These are phyloP conservation scores for Cadophora sp. DNA, from an alignment of 2,329 filamentous ascomycete genomes.

Conservation along the genomic window DNA sequence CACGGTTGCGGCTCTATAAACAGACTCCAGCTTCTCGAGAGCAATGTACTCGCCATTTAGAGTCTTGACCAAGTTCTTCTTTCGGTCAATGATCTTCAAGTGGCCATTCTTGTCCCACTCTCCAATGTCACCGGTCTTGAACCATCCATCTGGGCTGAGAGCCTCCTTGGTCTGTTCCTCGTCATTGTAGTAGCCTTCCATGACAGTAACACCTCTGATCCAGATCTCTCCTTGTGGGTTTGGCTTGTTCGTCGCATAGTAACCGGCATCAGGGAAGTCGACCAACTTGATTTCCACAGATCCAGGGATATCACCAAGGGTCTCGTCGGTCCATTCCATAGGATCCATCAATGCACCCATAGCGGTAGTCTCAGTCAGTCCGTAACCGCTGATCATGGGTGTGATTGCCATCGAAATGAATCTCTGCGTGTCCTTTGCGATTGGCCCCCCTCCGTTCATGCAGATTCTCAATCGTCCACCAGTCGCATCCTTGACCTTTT, in stretches of 20 bases:
- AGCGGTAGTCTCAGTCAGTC: slow-evolving; percentile 90
- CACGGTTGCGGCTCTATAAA: slow-evolving; percentile 81
- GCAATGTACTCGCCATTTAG: slow-evolving; percentile 96
- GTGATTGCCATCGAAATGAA: slow-evolving; percentile 93
- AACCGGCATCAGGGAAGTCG: slow-evolving; percentile 87
- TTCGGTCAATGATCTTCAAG: slow-evolving; percentile 80
- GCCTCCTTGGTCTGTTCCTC: slow-evolving; percentile 82
- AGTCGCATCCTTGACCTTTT: slow-evolving; percentile 88
- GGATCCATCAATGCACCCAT: slow-evolving; percentile 86
- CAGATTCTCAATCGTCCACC: slow-evolving; percentile 88
- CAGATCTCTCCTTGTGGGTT: slow-evolving; percentile 90
- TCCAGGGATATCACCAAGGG: slow-evolving; percentile 80
- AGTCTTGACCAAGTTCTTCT: slow-evolving; percentile 95
- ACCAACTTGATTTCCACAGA: slow-evolving; percentile 90
- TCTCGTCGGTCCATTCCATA: slow-evolving; percentile 78
- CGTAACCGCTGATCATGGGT: slow-evolving; percentile 94
- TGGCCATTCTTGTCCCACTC: slow-evolving; percentile 77
- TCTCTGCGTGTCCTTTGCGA: slow-evolving; percentile 84
- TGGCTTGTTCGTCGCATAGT: slow-evolving; percentile 71
- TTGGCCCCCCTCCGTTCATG: slow-evolving; percentile 92
- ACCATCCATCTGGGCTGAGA: slow-evolving; percentile 88
- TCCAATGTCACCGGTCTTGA: slow-evolving; percentile 88
- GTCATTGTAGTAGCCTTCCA: slow-evolving; percentile 82
- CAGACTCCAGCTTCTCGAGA: slow-evolving; percentile 91
- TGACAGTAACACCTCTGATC: slow-evolving; percentile 80